Conservation (phyloP, 2,329 filamentous ascomycete genomes). For the Chaetomium sp. region DNA sequence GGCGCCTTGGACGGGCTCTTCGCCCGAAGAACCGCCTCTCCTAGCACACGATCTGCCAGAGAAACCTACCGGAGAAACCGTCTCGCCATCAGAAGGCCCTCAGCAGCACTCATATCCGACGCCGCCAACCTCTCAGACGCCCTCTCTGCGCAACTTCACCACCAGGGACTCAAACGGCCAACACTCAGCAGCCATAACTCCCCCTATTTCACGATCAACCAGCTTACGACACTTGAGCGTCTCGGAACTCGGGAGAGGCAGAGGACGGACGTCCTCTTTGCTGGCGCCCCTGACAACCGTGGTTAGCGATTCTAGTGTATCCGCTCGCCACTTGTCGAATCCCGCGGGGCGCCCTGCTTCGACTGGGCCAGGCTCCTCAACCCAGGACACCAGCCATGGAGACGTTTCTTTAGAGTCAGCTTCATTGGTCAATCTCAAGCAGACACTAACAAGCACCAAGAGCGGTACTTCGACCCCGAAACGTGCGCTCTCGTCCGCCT, state of each 20-base stretch:
- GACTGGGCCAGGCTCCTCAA: conserved; percentile 47
- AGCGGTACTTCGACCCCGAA: conserved; percentile 88
- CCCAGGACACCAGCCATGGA: conserved; percentile 35
- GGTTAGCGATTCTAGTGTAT: conserved; percentile 56
- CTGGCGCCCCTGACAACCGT: conserved; percentile 57
- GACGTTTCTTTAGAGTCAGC: conserved; percentile 47
- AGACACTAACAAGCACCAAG: conserved; percentile 90
- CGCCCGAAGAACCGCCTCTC: conserved; percentile 29
- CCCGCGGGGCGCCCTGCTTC: conserved; percentile 48
- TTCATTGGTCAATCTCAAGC: conserved; percentile 58
- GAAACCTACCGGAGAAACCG: conserved; percentile 26
- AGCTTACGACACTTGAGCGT: conserved; percentile 38
- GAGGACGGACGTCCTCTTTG: conserved; percentile 38
- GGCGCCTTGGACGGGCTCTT: conserved; percentile 17
- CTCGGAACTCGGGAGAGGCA: conserved; percentile 38
- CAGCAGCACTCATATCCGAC: conserved; percentile 47
- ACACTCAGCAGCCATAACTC: conserved; percentile 30
- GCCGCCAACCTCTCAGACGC: conserved; percentile 47
- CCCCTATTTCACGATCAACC: conserved; percentile 30
- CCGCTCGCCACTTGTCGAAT: conserved; percentile 63
- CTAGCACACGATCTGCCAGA: conserved; percentile 35
- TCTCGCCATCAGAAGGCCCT: conserved; percentile 26
- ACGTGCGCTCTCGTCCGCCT: conserved; percentile 67
- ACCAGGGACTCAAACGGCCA: conserved; percentile 37
- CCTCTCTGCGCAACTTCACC: conserved; percentile 40